phyloP scores from a whole-genome alignment of 164 flowering plant genomes.

The Saururus chinensis region DNA sequence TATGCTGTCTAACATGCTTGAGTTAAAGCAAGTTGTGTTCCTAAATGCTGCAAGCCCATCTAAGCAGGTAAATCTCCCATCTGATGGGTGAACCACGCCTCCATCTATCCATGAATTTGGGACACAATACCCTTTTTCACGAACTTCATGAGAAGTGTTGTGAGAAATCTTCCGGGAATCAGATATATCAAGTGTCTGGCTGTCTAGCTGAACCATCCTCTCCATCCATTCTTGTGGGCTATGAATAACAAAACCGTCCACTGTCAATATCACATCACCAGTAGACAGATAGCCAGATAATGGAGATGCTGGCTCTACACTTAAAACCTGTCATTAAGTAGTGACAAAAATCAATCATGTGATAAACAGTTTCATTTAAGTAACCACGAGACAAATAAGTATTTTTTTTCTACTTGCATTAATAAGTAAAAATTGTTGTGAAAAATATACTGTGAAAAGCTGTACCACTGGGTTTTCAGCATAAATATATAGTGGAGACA shows the following conservation, averaged over 20 bases:
- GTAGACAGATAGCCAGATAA: slow-evolving; percentile 51
- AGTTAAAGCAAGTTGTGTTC: slow-evolving; percentile 25
- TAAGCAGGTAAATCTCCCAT: slow-evolving; percentile 38
- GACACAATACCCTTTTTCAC: slow-evolving; percentile 60
- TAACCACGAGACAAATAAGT: too few relatives aligned
- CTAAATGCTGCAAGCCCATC: slow-evolving; percentile 41
- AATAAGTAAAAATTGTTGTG: too few relatives aligned
- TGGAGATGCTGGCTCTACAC: slow-evolving; percentile 48
- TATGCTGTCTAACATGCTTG: slow-evolving; percentile 12
- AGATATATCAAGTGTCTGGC: slow-evolving; percentile 14
- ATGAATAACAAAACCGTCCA: slow-evolving; percentile 51
- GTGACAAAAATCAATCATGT: too few relatives aligned
- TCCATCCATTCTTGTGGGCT: slow-evolving; percentile 50
- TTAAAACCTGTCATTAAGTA: slow-evolving; percentile 42
- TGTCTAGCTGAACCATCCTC: slow-evolving; percentile 21
- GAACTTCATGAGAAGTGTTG: slow-evolving; percentile 2
- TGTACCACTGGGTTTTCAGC: slow-evolving; percentile 59
- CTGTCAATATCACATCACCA: slow-evolving; percentile 53
- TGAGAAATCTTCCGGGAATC: slow-evolving; percentile 10
- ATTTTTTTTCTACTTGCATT: too few relatives aligned
- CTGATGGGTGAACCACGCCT: slow-evolving; percentile 17
- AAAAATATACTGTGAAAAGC: neutral
- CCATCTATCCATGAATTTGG: slow-evolving; percentile 40
- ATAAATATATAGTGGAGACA: slow-evolving; percentile 63
- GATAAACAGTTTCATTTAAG: too few relatives aligned